These are phyloP conservation scores for Raffaelea albimanens DNA, from an alignment of 2,329 filamentous ascomycete species.

Conservation along the genomic window DNA sequence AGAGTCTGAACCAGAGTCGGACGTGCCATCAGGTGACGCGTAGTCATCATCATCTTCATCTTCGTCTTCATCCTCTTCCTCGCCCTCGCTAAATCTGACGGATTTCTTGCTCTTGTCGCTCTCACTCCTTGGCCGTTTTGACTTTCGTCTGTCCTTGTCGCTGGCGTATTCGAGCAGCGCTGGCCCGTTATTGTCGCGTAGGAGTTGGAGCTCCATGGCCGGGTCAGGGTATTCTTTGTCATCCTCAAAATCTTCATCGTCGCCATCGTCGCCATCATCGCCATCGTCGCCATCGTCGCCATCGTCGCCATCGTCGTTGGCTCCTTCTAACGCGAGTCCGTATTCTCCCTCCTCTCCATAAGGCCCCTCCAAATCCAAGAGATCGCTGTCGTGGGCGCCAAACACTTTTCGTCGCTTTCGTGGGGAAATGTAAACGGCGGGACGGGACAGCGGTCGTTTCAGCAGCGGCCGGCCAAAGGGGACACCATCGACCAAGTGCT, in stretches of 20 bases:
- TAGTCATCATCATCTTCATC: too few species aligned
- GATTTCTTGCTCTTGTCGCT: too few species aligned
- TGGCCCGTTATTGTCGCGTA: constrained; percentile 22
- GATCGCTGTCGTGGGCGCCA: background rate
- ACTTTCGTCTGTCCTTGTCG: background rate
- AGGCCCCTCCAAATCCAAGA: background rate
- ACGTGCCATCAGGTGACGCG: too few species aligned
- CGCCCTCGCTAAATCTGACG: too few species aligned
- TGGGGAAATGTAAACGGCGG: constrained; percentile 61
- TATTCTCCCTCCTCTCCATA: background rate
- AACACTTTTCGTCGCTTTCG: constrained; percentile 38
- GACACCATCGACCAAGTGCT: constrained; percentile 75
- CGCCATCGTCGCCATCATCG: background rate
- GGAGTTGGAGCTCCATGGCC: constrained; percentile 31
- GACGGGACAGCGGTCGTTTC: constrained; percentile 48
- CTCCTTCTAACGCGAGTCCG: too few species aligned
- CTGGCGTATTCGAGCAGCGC: background rate
- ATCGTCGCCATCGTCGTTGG: background rate
- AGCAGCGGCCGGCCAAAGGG: constrained; percentile 71
- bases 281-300: background rate
- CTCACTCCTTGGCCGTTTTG: background rate
- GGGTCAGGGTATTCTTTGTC: constrained; percentile 19
- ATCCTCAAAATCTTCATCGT: background rate
- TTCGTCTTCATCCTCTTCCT: too few species aligned
- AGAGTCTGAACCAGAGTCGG: background rate